Evolutionary conservation across 2,329 filamentous ascomycete species (phyloP).

Genomic region (Raffaelea ambrosiae): DNA sequence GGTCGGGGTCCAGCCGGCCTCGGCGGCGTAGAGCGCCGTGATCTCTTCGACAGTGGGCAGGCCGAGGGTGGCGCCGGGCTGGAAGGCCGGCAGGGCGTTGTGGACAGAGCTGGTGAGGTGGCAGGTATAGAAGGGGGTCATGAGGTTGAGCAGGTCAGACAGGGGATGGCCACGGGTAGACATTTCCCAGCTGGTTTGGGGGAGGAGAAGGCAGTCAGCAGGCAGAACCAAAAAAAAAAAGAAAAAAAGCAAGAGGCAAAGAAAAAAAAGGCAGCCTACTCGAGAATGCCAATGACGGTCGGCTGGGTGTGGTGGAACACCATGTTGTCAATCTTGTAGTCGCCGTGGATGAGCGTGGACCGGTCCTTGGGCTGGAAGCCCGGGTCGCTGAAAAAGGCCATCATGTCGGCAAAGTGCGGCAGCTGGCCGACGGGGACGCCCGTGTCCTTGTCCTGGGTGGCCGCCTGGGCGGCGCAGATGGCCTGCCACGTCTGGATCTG

Average conservation of each 20-base stretch:
- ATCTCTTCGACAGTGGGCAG: conserved; percentile 25
- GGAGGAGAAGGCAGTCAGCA: not conserved
- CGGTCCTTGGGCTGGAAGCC: conserved; percentile 66
- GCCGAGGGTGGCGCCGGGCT: conserved; percentile 55
- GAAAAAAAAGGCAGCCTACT: conserved; percentile 35
- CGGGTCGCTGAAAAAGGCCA: conserved; percentile 66
- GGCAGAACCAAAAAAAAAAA: not conserved
- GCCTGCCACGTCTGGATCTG: conserved; percentile 77
- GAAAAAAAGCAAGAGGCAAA: not conserved
- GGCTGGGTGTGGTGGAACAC: conserved; percentile 86
- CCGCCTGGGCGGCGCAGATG: conserved; percentile 71
- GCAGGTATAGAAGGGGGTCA: conserved; percentile 40
- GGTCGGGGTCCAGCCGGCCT: conserved; percentile 44
- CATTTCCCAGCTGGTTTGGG: conserved; percentile 75
- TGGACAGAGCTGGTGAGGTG: conserved; percentile 16
- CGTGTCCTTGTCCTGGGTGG: conserved; percentile 67
- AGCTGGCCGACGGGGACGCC: conserved; percentile 69
- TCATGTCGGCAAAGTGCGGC: conserved; percentile 73
- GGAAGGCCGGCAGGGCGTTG: conserved; percentile 42
- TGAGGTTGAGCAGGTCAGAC: conserved; percentile 78
- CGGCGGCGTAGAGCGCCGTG: conserved; percentile 29
- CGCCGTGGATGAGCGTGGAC: conserved; percentile 77
- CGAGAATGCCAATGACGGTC: conserved; percentile 82
- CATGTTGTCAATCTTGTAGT: conserved; percentile 92
- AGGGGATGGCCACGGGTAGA: conserved; percentile 94